Evolutionary conservation across 768 basidiomycete species (phyloP), one percentile per base, ranked within the genome.

Genomic region (Hydnomerulius pinastri): DNA sequence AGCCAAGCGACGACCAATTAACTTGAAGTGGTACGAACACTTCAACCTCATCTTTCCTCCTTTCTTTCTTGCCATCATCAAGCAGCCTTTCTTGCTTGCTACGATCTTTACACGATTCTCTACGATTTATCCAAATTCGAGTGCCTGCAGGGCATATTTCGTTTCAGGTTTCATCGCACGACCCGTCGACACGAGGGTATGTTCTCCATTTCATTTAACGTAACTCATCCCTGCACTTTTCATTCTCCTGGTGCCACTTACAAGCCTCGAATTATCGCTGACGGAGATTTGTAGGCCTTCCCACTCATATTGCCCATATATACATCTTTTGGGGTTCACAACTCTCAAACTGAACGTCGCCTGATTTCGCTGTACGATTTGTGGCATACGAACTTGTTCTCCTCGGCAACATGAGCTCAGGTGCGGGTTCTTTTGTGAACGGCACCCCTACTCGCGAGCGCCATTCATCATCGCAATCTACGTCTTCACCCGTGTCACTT

Each of bases 401-500:
- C 28, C 11, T 17, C 23, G 6, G 28, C 40, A 37, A 21, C 32
- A 64, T 65, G 63, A 65, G 48, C 51, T 56, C 53, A 8, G 42
- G 52, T 18, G 39, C 48, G 17, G 32, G 29, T 48, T 44, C 64
- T 2, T 52, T 51, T 13, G 39, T 58, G 29, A 56, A 60, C 45
- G 29, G 56, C 20, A 48, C 62, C 12, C 58, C 55, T 2, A 51
- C 58, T 5, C 66, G 58, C 15, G 63, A 66, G 25, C 64, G 64
- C 36, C 48, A 56, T 38, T 54, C 64, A 0, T 57, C 59, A 45
- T 42, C 55, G 46, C 41, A 60, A 28, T 58, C 62, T 21, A 49
- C 41, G 17, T 57, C 62, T 15, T 62, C 68, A 18, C 66, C 71
- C 4, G 46, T 63, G 9, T 66, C 74, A 9, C 61, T 66, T 4